phyloP scores from a whole-genome alignment of 164 flowering plant genomes.

The Annona cherimola region DNA sequence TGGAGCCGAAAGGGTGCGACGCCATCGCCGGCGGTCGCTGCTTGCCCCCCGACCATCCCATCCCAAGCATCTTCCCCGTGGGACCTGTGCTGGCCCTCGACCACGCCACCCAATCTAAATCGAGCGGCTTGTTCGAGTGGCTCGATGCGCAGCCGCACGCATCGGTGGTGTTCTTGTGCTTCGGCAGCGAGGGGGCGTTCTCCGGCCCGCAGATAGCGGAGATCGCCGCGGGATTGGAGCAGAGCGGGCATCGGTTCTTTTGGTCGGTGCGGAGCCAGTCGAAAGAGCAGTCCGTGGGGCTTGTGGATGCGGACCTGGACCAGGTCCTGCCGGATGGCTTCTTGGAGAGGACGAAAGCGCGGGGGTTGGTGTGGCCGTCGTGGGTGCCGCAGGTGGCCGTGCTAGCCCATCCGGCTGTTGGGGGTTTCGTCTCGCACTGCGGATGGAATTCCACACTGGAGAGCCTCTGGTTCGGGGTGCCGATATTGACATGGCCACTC shows the following conservation, averaged over 20 bases:
- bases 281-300: not conserved
- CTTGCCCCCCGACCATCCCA: conserved; percentile 5
- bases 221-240: conserved; percentile 12
- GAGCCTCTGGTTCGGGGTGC: conserved; percentile 20
- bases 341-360: conserved; percentile 7
- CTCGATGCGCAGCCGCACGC: conserved; percentile 5
- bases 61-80: not conserved
- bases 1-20: not conserved
- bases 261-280: conserved; percentile 2
- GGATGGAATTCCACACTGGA: conserved; percentile 18
- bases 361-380: conserved; percentile 10
- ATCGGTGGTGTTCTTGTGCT: conserved; percentile 13
- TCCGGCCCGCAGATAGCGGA: conserved; percentile 19
- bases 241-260: conserved; percentile 1
- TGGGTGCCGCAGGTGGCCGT: conserved; percentile 15
- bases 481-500: conserved; percentile 47
- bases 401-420: conserved; percentile 9
- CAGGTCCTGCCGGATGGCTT: conserved; percentile 15
- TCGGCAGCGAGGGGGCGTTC: conserved; percentile 13
- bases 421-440: conserved; percentile 15
- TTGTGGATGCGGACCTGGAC: not conserved
- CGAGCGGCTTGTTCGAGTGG: conserved; percentile 7
- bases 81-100: too few species aligned
- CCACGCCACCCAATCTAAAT: too few species aligned
- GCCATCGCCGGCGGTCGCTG: conserved; percentile 4